These are phyloP conservation scores for Penicillium crustosum DNA, from an alignment of 2,329 filamentous ascomycete species.

Conservation along the genomic window DNA sequence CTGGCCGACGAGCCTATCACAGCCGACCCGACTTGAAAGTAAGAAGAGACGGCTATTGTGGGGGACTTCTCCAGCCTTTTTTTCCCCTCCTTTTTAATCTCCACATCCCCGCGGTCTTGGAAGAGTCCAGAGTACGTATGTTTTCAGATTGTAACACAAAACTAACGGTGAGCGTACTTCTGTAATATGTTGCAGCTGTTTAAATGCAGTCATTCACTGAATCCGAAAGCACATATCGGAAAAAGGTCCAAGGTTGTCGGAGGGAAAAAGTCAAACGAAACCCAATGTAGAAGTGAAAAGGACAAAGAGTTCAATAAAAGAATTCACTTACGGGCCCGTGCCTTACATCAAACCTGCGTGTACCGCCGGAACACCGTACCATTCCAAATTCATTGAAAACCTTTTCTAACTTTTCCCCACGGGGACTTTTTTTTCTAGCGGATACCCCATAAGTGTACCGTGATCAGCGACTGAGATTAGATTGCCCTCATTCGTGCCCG, in stretches of 20 bases:
- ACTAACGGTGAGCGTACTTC: not conserved
- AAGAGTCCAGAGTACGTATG: not conserved
- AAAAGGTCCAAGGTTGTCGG: not conserved
- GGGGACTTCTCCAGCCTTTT: not conserved
- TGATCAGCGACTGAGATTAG: constrained; percentile 13
- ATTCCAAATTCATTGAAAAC: not conserved
- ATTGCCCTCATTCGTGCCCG: constrained; percentile 8
- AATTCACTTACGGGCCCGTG: not conserved
- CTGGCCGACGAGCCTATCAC: not conserved
- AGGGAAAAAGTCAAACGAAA: not conserved
- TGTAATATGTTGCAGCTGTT: not conserved
- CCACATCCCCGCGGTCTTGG: not conserved
- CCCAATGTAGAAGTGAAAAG: not conserved
- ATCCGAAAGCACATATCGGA: not conserved
- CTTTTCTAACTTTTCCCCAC: not conserved
- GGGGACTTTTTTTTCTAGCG: not conserved
- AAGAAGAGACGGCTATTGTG: not conserved
- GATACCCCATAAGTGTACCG: constrained; percentile 1
- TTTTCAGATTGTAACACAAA: not conserved
- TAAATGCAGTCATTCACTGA: not conserved
- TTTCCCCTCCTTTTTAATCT: not conserved
- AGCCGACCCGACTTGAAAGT: not conserved
- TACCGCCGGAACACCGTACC: not conserved
- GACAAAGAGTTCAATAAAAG: not conserved
- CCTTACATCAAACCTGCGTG: not conserved